These are phyloP conservation scores for Amaranthus tricolor DNA, from an alignment of 179 eudicot genomes.

Conservation along the genomic window DNA sequence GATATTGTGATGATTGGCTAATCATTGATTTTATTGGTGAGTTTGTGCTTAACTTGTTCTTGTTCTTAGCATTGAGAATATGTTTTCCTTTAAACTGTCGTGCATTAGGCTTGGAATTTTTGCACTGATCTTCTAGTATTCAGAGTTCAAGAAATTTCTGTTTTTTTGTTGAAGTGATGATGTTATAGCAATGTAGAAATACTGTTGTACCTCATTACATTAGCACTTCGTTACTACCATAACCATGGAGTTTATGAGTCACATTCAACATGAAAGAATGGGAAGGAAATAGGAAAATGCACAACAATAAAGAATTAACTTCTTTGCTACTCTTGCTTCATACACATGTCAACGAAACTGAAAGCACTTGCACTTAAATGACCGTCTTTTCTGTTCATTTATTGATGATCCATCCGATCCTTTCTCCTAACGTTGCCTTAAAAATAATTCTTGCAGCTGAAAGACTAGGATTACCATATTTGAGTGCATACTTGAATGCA, in stretches of 20 bases:
- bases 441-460: constrained; percentile 46
- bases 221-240: too few species aligned
- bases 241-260: neutral
- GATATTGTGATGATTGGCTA: constrained; percentile 58
- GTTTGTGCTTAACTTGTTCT: constrained; percentile 1
- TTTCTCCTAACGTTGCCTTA: constrained; percentile 4
- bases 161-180: neutral
- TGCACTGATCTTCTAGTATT: neutral
- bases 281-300: neutral
- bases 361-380: neutral
- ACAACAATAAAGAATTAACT: neutral
- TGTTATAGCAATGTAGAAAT: neutral
- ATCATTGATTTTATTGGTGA: constrained; percentile 55
- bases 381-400: neutral
- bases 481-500: constrained; percentile 60
- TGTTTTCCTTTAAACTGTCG: neutral
- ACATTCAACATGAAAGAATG: neutral
- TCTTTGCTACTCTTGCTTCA: neutral
- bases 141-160: neutral
- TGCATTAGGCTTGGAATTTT: neutral
- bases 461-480: constrained; percentile 44
- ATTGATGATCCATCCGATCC: neutral
- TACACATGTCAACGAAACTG: neutral
- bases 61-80: neutral
- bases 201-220: neutral